Percentiles rank a stretch among this genome's conserved stretches.
Conservation (phyloP, 768 basidiomycete genomes). For the Suillus plorans region DNA sequence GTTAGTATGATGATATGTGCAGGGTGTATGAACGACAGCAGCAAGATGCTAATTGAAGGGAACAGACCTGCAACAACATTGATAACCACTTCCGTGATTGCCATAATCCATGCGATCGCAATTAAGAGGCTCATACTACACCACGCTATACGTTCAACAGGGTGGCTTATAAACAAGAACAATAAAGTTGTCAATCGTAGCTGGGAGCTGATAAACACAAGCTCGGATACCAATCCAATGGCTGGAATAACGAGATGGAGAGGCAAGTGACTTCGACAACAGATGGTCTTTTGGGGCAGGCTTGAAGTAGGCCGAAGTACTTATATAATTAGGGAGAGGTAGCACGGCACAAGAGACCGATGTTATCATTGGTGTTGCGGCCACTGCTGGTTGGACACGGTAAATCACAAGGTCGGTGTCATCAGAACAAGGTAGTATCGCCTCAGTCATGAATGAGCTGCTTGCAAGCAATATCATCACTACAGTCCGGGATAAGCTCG, state of each 20-base stretch:
- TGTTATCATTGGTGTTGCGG: neutral
- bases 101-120: slow-evolving; percentile 96
- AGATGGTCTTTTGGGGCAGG: neutral
- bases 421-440: neutral
- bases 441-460: neutral
- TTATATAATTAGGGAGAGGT: neutral
- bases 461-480: neutral
- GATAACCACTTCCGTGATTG: slow-evolving; percentile 94
- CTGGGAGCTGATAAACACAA: neutral
- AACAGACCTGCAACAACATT: slow-evolving; percentile 74
- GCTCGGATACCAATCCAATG: neutral
- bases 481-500: neutral
- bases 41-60: neutral
- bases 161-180: slow-evolving; percentile 38
- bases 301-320: neutral
- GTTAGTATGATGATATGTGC: slow-evolving; percentile 4
- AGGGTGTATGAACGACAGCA: neutral
- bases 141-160: slow-evolving; percentile 60
- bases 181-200: neutral
- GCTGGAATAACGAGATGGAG: neutral
- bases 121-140: slow-evolving; percentile 91
- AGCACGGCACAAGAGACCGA: neutral
- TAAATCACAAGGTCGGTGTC: neutral
- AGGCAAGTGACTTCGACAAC: neutral
- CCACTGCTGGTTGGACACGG: neutral